Conservation (phyloP, 2,329 filamentous ascomycete genomes). For the Geoglossum cookeanum region DNA sequence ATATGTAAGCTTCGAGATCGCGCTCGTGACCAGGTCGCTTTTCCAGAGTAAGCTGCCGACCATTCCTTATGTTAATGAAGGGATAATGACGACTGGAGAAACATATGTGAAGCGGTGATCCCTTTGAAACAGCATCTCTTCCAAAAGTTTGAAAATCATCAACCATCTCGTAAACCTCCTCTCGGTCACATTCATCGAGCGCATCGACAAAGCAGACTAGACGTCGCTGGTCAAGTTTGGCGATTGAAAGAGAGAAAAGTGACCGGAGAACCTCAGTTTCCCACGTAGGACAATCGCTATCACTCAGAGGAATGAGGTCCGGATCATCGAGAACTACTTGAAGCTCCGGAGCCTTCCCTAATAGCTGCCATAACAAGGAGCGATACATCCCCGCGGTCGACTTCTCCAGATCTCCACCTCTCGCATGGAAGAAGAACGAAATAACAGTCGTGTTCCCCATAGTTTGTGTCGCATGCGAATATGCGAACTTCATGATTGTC, state of each 20-base stretch:
- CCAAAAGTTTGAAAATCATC: conserved; percentile 19
- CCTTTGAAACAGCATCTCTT: conserved; percentile 6
- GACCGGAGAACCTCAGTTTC: conserved; percentile 13
- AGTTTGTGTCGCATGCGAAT: conserved; percentile 7
- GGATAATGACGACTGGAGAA: conserved; percentile 17
- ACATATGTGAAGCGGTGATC: conserved; percentile 9
- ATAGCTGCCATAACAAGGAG: conserved; percentile 28
- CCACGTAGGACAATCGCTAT: conserved; percentile 8
- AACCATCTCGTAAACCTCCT: conserved; percentile 21
- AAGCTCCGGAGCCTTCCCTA: conserved; percentile 19
- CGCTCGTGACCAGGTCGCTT: conserved; percentile 13
- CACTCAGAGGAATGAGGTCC: conserved; percentile 10
- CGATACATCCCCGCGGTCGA: conserved; percentile 30
- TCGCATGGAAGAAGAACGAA: conserved; percentile 32
- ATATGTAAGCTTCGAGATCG: conserved; percentile 15
- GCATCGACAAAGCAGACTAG: conserved; percentile 26
- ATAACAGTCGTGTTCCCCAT: conserved; percentile 14
- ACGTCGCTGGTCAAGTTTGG: conserved; percentile 11
- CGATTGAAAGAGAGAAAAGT: conserved; percentile 14
- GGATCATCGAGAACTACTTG: conserved; percentile 17
- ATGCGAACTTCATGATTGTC: conserved; percentile 19
- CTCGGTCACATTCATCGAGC: conserved; percentile 26
- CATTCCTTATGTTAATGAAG: conserved; percentile 11
- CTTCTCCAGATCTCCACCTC: conserved; percentile 26
- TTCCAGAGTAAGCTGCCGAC: conserved; percentile 13